Percentiles rank a stretch among this genome's conserved stretches.
Conservation (phyloP, 2,329 filamentous ascomycete genomes). For the Tolypocladium nubicola region DNA sequence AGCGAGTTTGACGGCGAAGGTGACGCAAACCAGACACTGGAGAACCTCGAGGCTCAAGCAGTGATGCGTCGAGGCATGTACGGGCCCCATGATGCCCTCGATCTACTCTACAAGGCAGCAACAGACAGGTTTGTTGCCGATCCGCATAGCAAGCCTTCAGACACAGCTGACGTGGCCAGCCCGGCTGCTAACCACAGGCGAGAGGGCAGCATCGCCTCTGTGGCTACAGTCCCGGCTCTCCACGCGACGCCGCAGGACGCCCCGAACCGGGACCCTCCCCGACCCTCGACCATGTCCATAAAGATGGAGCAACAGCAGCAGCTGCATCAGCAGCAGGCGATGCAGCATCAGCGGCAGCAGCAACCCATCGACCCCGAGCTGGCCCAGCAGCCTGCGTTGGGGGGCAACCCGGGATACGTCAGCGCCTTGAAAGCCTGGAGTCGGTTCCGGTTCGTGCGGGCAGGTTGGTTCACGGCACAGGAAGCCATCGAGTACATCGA, state of each 20-base stretch:
- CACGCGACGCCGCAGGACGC: constrained; percentile 7
- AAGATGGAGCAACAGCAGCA: constrained; percentile 4
- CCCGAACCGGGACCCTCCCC: constrained; percentile 1
- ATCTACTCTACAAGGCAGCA: constrained; percentile 81
- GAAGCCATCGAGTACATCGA: constrained; percentile 91
- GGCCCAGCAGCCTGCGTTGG: constrained; percentile 30
- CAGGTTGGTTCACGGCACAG: constrained; percentile 89
- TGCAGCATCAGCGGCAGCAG: background rate
- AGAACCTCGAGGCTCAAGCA: constrained; percentile 53
- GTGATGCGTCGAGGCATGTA: constrained; percentile 67
- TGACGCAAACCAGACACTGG: constrained; percentile 50
- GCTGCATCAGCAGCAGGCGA: background rate
- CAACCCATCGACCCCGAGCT: constrained; percentile 36
- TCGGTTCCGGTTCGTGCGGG: constrained; percentile 85
- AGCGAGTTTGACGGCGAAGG: constrained; percentile 31
- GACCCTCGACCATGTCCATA: constrained; percentile 6
- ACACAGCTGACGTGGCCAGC: constrained; percentile 8
- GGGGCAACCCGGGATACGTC: constrained; percentile 44
- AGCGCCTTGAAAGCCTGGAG: constrained; percentile 82
- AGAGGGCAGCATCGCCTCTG: constrained; percentile 16
- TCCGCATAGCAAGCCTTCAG: constrained; percentile 3
- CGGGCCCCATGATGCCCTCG: constrained; percentile 84
- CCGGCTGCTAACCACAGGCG: constrained; percentile 17
- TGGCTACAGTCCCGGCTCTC: constrained; percentile 8
- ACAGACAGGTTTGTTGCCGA: constrained; percentile 43